phyloP scores from a whole-genome alignment of 2,329 filamentous ascomycete genomes.

The Lojkania enalia region DNA sequence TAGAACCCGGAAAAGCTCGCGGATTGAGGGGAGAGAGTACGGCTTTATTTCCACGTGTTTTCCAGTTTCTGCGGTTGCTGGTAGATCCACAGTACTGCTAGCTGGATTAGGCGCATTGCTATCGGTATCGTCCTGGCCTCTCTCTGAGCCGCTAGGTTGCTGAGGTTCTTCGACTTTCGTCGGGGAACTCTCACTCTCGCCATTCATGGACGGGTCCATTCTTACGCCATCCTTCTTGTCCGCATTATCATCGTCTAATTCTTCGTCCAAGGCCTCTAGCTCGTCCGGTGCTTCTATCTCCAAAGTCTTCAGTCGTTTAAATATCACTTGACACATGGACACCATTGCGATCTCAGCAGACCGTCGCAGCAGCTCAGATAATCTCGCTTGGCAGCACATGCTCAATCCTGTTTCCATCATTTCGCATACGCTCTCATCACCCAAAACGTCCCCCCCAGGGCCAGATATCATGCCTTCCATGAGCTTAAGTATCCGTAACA shows the following conservation, averaged over 20 bases:
- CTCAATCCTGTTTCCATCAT: conserved; percentile 99
- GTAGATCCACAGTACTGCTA: conserved; percentile 50
- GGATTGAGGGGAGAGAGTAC: conserved; percentile 91
- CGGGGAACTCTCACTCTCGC: conserved; percentile 54
- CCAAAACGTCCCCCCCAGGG: conserved; percentile 87
- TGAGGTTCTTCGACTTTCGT: conserved; percentile 42
- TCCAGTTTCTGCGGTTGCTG: conserved; percentile 47
- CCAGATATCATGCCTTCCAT: conserved; percentile 99
- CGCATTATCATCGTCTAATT: conserved; percentile 66
- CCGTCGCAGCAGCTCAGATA: conserved; percentile 86
- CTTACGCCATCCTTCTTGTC: conserved; percentile 69
- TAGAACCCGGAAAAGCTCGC: conserved; percentile 89
- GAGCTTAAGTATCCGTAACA: conserved; percentile 89
- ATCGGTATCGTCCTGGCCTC: conserved; percentile 40
- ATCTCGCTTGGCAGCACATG: conserved; percentile 91
- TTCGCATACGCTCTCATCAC: conserved; percentile 96
- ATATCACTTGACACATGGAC: conserved; percentile 98
- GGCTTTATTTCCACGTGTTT: conserved; percentile 68
- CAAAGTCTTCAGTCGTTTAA: conserved; percentile 85
- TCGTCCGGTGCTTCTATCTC: conserved; percentile 75
- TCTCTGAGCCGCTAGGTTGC: conserved; percentile 37
- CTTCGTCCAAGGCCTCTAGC: conserved; percentile 65
- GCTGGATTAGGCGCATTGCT: conserved; percentile 44
- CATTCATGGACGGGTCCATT: conserved; percentile 78
- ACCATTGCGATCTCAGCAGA: conserved; percentile 98